Base-by-base conservation (phyloP, 202 grass and related monocot genomes). In the Zizania palustris region DNA sequence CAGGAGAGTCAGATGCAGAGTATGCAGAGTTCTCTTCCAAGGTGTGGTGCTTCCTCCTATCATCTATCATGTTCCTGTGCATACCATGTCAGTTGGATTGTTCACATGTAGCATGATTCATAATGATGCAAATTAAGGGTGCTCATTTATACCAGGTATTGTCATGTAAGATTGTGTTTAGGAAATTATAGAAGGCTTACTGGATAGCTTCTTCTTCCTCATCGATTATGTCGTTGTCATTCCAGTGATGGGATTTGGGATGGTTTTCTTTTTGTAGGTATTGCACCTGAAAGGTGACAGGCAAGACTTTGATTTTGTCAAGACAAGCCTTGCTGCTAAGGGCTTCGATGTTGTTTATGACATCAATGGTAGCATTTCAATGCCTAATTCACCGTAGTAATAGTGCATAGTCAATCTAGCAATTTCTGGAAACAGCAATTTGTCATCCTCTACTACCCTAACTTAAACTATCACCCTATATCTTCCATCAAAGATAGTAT, bases 231-330 rank as follows among this genome's bases (percentile, higher is more conserved):
- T 28, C 40, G 14, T 48, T 72, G 35, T 19, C 37, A 39, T 64
- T 18, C 0, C 41, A 75, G 12, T 61, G 20, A 51, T 63, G 42
- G 33, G 22, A 18, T 67, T 76, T 39, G 3, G 4, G 43, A 22
- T 58, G 33, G 4, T 57, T 72, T 55, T n/a, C n/a, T 28, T 7
- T 66, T 19, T 76, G 9, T 67, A 99, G 96, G 79, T 99, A 42
- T 75, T 90, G 56, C 96, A 99, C 80, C 81, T 99, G 78, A 99
- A 99, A 90, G 92, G 92, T 72, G 96, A 99, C 78, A 90, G 89
- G 61, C 63, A 85, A 34, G 96, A 99, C 76, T 99, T 90, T 49
- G 92, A 99, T 19, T 99, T 95, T 62, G 96, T 99, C 16, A 99
- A 95, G 85, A 84, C 91, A 19, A 99, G 78, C 74, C 80, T 99